Evolutionary conservation across 2,329 filamentous ascomycete genomes (phyloP), one percentile per base, ranked within the genome.

Genomic region (Aspergillus hiratsukae): DNA sequence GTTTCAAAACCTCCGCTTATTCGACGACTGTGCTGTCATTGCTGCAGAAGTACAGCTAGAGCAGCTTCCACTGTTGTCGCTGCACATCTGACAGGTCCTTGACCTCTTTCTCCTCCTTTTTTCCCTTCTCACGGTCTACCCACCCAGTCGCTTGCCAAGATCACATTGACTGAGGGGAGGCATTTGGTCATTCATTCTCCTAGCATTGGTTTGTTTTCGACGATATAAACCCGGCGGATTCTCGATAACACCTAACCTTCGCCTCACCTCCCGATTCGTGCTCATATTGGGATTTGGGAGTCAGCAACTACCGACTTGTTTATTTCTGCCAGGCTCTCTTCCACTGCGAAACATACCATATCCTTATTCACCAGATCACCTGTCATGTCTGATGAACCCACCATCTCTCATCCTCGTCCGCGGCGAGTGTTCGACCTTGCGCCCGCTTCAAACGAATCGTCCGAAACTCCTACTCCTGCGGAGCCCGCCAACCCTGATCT

Each of bases 381-480:
- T 46, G 53, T 54, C 52, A 74, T 74, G 72, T 63, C 66, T 40
- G 69, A 74, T 51, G 63, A 70, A 45, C 83, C 84, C 55, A 79
- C 79, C 40, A 75, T 91, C 61, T 69, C 88, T 61, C 86, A 87
- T 50, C 90, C 90, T 5, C 82, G 87, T 58, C 88, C 89, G 23
- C 84, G 87, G 57, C 84, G 89, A 48, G 82, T 87, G 17, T 92
- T 92, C 75, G 82, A 87, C 29, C 72, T 87, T 58, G 80, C 80
- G 56, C 75, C 76, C 31, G 68, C 74, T 11, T 78, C 78, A 19
- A 72, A 72, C 52, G 73, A 76, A 49, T 74, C 75, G 11, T 77
- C 77, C 21, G 66, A 69, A 53, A 69, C 76, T 43, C 67, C 74
- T 4, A 75, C 75, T 9, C 75, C 76, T 29, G 66, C 67, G 46